Evolutionary conservation across 1,284 basidiomycete genomes (phyloP).

Genomic region (Xerocomus amazonicus): DNA sequence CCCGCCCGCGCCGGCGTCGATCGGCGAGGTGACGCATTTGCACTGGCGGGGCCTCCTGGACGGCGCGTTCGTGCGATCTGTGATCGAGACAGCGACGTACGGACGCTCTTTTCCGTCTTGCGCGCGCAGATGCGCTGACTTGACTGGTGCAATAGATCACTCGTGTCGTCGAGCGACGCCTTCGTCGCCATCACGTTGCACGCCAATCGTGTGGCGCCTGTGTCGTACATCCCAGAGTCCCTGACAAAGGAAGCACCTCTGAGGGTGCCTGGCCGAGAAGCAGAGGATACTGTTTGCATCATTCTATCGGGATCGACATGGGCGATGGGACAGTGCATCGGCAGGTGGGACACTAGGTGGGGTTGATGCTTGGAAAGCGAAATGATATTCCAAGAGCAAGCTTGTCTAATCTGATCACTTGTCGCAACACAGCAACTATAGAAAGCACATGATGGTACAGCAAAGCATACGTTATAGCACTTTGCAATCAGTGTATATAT

Average conservation of each 20-base stretch:
- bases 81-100: conserved; percentile 45
- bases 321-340: conserved; percentile 45
- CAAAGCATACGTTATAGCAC: conserved; percentile 25
- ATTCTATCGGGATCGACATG: conserved; percentile 36
- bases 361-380: conserved; percentile 34
- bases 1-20: conserved; percentile 31
- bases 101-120: neutral
- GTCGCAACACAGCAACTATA: conserved; percentile 33
- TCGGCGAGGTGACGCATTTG: conserved; percentile 48
- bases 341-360: conserved; percentile 50
- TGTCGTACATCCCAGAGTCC: conserved; percentile 43
- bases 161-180: conserved; percentile 2
- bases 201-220: conserved; percentile 40
- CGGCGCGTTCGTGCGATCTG: conserved; percentile 45
- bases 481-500: conserved; percentile 31
- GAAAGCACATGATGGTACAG: conserved; percentile 34
- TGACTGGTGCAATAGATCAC: conserved; percentile 13
- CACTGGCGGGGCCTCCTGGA: conserved; percentile 58
- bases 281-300: conserved; percentile 51
- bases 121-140: neutral
- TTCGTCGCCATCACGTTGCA: conserved; percentile 17
- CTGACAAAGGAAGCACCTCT: conserved; percentile 25
- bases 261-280: conserved; percentile 42
- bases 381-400: conserved; percentile 17
- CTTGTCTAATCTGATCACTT: conserved; percentile 33